A percentile compares a stretch with the other conserved stretches of the same genome.
These are phyloP conservation scores for Microsporum ferrugineum DNA, from an alignment of 2,329 filamentous ascomycete species.

Conservation along the genomic window DNA sequence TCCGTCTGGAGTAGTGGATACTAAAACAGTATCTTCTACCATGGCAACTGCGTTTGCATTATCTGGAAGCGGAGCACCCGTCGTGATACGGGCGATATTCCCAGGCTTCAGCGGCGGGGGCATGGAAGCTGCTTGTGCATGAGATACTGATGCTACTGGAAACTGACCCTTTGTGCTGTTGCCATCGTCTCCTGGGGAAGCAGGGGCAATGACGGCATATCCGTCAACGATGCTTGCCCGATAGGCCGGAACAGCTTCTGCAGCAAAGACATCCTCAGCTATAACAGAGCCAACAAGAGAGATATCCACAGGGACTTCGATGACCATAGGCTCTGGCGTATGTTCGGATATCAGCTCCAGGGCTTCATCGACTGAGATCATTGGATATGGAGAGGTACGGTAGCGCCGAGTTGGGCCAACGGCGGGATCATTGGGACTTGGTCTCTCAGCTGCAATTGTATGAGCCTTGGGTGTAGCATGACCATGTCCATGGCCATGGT, in stretches of 20 bases:
- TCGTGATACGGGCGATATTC: constrained; percentile 81
- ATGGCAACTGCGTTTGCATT: constrained; percentile 88
- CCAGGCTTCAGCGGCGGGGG: constrained; percentile 54
- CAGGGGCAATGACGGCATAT: constrained; percentile 63
- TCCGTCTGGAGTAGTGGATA: constrained; percentile 63
- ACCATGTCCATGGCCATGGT: constrained; percentile 49
- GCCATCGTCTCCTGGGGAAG: constrained; percentile 27
- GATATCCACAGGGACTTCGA: constrained; percentile 51
- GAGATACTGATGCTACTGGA: constrained; percentile 75
- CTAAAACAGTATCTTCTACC: constrained; percentile 85
- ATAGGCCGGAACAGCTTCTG: constrained; percentile 82
- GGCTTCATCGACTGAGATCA: constrained; percentile 77
- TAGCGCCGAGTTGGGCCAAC: constrained; percentile 57
- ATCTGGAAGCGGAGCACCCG: constrained; percentile 77
- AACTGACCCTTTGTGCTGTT: constrained; percentile 62
- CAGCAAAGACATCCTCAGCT: constrained; percentile 68
- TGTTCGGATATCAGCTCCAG: constrained; percentile 60
- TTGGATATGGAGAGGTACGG: constrained; percentile 79
- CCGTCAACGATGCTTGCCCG: constrained; percentile 94
- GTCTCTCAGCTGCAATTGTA: constrained; percentile 50
- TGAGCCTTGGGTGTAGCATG: constrained; percentile 58
- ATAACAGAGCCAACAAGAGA: constrained; percentile 64
- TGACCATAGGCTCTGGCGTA: constrained; percentile 51
- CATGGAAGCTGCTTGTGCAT: constrained; percentile 63
- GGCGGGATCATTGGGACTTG: constrained; percentile 48